Evolutionary conservation across 2,329 filamentous ascomycete genomes (phyloP), one percentile per base, ranked within the genome.

Genomic region (Beauveria medogensis): DNA sequence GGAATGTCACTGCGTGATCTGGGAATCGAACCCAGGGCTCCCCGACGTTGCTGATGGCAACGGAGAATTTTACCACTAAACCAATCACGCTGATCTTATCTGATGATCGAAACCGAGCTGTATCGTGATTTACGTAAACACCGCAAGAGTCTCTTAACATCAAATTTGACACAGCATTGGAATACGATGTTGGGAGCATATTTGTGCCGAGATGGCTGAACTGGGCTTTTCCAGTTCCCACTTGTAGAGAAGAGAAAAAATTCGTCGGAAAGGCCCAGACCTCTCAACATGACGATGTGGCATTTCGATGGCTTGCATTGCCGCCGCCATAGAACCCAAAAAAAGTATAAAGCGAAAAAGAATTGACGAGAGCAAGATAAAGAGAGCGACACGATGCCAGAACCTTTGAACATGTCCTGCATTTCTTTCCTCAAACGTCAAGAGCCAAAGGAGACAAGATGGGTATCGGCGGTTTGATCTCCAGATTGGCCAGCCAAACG

Each of bases 31-130:
- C 58, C 58, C 58, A 60, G 58, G 51, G 58, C 58, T 60, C 58
- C 58, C 58, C 58, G 58, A 60, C 58, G 58, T 60, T 60, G 58
- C 58, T 30, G 58, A 60, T 60, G 58, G 58, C 58, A 60, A 60
- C 58, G 58, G 58, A 60, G 58, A 60, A 60, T 60, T 60, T 60
- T 60, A 60, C 58, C 58, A 60, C 58, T 60, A 60, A 60, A 60
- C 58, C 58, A 60, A 60, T 60, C 58, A 60, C 58, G 58, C 58
- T 55, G 58, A n/a, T 55, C 44, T 50, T 54, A 59, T 53, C 26
- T 51, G 48, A 54, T 54, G 57, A 47, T 47, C 46, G 41, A 20
- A 24, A 46, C 24, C 37, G 1, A 40, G 28, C 50, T 54, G 40
- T 46, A 37, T 22, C 47, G 14, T 12, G 7, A 20, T 51, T 22